Evolutionary conservation across 148 eudicot genomes (phyloP), one percentile per base, ranked within the genome.

Genomic region (Fagopyrum homotropicum): DNA sequence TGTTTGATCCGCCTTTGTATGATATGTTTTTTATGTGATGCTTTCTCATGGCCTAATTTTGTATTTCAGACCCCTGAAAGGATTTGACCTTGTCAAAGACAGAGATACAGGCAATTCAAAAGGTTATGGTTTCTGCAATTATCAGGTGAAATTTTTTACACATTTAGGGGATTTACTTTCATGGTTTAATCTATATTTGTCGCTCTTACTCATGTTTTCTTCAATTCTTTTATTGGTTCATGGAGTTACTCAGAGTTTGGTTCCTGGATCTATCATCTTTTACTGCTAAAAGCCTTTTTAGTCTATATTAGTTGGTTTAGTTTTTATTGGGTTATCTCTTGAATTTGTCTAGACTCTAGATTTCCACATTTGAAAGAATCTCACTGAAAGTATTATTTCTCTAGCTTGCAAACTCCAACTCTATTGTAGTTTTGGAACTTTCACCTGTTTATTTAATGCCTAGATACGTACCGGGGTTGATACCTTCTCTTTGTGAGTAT

Each of bases 81-180:
- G 92, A 66, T 91, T 93, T 83, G 97, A 93, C 75, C 89, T 93
- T 71, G 98, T 91, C 76, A 93, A 91, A 86, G 98, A 93, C 76
- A 89, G 94, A 83, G 98, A 93, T 75, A 91, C 97, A 0, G 98
- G 98, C 72, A 93, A 91, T 77, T 91, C 98, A 11, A 93, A 91
- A 82, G 98, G 98, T 75, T 93, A 93, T 80, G 98, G 93, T 48
- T 93, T 93, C 78, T 93, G 98, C 73, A 78, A 86, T 49, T 93
- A 93, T 74, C 83, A 89, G 97, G 97, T 91, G 73, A 80, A 75
- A 72, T 26, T 44, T 51, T 10, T 44, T 16, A 60, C 15, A 14
- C 47, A 43, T 35, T 6, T 66, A 2, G 16, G 19, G 14, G 71
- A 15, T 40, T 40, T 40, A 66, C 9, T 66, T 40, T 57, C 30